Evolutionary conservation across 139 green algal genomes (phyloP).

Genomic region (Raphidocelis subcapitata): DNA sequence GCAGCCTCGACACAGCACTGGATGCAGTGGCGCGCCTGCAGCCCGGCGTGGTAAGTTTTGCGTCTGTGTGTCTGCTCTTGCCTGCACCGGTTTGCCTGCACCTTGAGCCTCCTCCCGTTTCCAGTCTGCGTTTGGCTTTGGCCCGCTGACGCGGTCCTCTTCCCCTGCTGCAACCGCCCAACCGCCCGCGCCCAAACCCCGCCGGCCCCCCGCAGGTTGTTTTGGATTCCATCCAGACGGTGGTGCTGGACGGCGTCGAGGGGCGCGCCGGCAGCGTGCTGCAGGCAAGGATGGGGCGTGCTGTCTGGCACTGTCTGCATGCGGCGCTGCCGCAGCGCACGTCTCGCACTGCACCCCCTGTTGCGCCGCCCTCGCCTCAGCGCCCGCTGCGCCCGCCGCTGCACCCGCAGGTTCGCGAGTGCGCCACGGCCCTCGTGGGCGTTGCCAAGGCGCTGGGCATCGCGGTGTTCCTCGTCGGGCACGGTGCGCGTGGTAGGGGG

Average conservation of each 20-base stretch:
- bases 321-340: not conserved
- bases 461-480: conserved; percentile 76
- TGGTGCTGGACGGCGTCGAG: conserved; percentile 78
- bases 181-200: too few relatives aligned
- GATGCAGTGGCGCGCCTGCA: too few relatives aligned
- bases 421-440: conserved; percentile 77
- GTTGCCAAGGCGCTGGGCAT: conserved; percentile 69
- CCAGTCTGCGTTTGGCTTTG: too few relatives aligned
- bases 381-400: conserved; percentile 18
- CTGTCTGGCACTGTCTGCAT: not conserved
- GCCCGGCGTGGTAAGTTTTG: too few relatives aligned
- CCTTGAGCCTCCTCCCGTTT: too few relatives aligned
- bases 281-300: conserved; percentile 36
- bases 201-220: too few relatives aligned
- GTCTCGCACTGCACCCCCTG: not conserved
- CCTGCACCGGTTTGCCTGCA: too few relatives aligned
- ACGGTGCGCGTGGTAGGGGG: conserved; percentile 27
- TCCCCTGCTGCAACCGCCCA: too few relatives aligned
- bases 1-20: too few relatives aligned
- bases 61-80: too few relatives aligned
- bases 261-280: conserved; percentile 68
- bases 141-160: too few relatives aligned
- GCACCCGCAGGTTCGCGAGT: conserved; percentile 84
- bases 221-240: conserved; percentile 95
- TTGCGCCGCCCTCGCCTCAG: not conserved